Percentiles rank a stretch among this genome's conserved stretches.
These are phyloP conservation scores for Diaporthe sp. DNA, from an alignment of 2,329 filamentous ascomycete genomes.

Conservation along the genomic window DNA sequence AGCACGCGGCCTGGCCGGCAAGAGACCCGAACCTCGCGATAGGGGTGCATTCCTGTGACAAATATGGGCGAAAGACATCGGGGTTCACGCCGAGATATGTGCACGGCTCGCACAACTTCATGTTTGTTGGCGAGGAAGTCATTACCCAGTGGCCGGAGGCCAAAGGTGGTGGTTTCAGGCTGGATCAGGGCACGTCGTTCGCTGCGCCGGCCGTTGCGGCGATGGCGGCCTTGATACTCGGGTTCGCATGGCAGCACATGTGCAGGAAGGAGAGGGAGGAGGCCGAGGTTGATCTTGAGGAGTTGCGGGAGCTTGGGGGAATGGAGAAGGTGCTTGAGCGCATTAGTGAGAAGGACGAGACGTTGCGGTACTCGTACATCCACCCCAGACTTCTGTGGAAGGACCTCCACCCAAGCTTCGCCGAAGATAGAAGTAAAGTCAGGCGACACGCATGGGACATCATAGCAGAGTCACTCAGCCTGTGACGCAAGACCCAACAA, in stretches of 20 bases:
- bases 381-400: not conserved
- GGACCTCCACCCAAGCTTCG: not conserved
- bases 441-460: not conserved
- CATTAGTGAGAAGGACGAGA: not conserved
- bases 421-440: not conserved
- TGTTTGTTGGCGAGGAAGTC: conserved; percentile 12
- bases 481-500: no score
- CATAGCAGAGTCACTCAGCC: no score
- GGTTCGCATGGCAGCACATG: not conserved
- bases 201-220: not conserved
- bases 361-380: not conserved
- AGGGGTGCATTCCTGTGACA: not conserved
- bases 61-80: not conserved
- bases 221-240: conserved; percentile 6
- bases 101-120: not conserved
- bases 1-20: not conserved
- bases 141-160: not conserved
- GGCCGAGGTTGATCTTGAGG: not conserved
- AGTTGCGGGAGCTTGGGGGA: not conserved
- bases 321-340: not conserved
- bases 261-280: not conserved
- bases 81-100: not conserved
- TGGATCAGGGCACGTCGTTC: not conserved
- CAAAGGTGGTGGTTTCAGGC: not conserved
- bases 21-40: not conserved